Evolutionary conservation across 2,329 filamentous ascomycete genomes (phyloP).

Genomic region (Sporothrix schenckii): DNA sequence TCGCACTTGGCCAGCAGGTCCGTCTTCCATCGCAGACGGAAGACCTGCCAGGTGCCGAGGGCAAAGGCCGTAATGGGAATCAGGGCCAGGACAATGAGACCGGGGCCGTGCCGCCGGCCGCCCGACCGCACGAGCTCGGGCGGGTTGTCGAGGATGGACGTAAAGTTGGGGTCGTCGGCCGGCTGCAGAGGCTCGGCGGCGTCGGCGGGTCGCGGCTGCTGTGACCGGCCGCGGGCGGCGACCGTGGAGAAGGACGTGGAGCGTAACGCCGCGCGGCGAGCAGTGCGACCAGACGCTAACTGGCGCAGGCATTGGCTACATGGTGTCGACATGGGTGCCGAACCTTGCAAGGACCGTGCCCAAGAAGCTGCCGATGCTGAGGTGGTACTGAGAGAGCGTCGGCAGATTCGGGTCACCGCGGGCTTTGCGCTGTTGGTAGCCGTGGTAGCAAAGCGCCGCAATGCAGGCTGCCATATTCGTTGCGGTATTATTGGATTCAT

Average conservation of each 20-base stretch:
- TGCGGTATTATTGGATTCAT: constrained; percentile 29
- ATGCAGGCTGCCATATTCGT: constrained; percentile 21
- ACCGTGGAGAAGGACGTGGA: constrained; percentile 26
- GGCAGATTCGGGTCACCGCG: neutral
- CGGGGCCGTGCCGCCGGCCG: constrained; percentile 73
- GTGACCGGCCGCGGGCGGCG: constrained; percentile 1
- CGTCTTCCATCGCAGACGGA: constrained; percentile 91
- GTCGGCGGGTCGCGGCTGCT: neutral
- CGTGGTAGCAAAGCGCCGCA: neutral
- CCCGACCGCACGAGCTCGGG: constrained; percentile 76
- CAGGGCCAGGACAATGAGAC: constrained; percentile 76
- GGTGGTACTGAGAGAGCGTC: constrained; percentile 1
- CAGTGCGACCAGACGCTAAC: neutral
- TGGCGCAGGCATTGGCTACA: constrained; percentile 27
- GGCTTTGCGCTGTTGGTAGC: neutral
- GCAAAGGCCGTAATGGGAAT: constrained; percentile 90
- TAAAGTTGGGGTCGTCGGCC: constrained; percentile 77
- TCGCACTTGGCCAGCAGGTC: constrained; percentile 89
- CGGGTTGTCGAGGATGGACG: constrained; percentile 84
- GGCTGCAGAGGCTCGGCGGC: constrained; percentile 46
- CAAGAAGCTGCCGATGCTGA: neutral
- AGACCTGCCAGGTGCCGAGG: constrained; percentile 93
- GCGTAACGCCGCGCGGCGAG: neutral
- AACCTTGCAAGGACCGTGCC: neutral
- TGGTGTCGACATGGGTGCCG: neutral